Evolutionary conservation across 2,329 filamentous ascomycete species (phyloP).

Genomic region (Trichoderma pleuroti): DNA sequence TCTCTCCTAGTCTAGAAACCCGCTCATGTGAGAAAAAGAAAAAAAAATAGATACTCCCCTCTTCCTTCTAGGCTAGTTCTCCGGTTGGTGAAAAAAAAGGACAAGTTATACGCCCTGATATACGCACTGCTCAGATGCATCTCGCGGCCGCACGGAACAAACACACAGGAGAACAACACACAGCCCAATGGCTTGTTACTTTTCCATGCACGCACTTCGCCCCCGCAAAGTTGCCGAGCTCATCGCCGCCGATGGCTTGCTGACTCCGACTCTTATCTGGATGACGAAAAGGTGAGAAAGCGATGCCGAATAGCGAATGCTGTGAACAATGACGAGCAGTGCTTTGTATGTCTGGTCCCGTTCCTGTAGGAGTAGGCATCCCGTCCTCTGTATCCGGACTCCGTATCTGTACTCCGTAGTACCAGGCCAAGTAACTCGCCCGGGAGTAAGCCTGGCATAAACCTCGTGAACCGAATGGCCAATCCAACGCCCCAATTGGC

Average conservation of each 20-base stretch:
- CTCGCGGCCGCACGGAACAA: neutral
- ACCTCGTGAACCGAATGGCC: neutral
- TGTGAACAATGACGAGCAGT: neutral
- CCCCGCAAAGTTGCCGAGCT: constrained; percentile 10
- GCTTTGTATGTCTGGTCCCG: neutral
- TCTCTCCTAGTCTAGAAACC: neutral
- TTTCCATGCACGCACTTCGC: constrained; percentile 12
- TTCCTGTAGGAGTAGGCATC: neutral
- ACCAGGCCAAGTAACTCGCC: neutral
- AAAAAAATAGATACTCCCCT: neutral
- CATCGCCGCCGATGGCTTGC: constrained; percentile 3
- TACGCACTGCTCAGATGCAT: neutral
- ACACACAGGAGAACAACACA: neutral
- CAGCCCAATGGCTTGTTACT: neutral
- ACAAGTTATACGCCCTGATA: neutral
- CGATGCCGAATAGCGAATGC: neutral
- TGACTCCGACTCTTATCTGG: neutral
- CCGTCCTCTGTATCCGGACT: neutral
- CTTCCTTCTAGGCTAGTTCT: neutral
- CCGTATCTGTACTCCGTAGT: neutral
- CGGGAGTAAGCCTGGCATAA: neutral
- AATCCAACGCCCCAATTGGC: neutral
- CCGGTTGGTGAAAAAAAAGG: neutral
- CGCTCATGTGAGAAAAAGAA: neutral
- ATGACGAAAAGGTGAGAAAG: neutral